These are phyloP conservation scores for Apophysomyces elegans DNA, from an alignment of 371 early-diverging fungal genomes.

Conservation along the genomic window DNA sequence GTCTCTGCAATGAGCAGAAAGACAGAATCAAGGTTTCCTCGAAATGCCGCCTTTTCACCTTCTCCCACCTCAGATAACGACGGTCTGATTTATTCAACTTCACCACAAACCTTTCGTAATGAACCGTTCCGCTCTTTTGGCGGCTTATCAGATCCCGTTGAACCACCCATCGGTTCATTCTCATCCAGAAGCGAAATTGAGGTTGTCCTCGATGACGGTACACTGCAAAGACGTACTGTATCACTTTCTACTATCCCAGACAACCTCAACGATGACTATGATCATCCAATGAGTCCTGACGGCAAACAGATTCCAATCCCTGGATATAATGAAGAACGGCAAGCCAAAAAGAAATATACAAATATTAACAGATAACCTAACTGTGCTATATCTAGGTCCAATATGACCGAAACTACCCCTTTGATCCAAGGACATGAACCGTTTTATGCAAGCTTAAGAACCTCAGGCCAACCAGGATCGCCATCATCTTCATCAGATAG, in stretches of 20 bases:
- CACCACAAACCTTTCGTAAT: constrained; percentile 1
- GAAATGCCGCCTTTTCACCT: constrained; percentile 3
- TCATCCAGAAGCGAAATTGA: constrained; percentile 30
- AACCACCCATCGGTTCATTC: constrained; percentile 29
- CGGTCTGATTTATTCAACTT: background rate
- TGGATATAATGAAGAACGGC: background rate
- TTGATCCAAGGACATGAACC: background rate
- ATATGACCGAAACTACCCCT: constrained; percentile 1
- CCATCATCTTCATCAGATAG: constrained; percentile 29
- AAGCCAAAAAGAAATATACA: background rate
- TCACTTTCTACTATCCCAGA: constrained; percentile 33
- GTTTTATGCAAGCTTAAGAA: background rate
- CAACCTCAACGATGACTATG: background rate
- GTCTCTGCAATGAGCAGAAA: constrained; percentile 7
- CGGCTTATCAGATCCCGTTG: constrained; percentile 1
- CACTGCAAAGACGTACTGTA: constrained; percentile 28
- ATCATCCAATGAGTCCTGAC: background rate
- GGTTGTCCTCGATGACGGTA: constrained; percentile 38
- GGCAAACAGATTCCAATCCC: background rate
- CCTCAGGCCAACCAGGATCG: background rate
- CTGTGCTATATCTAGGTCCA: background rate
- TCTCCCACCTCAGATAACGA: background rate
- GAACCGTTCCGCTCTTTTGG: background rate
- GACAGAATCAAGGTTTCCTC: background rate
- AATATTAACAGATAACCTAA: background rate